Percentiles rank a stretch among this genome's conserved stretches.
phyloP scores from a whole-genome alignment of 2,329 filamentous ascomycete species.

The Phaeosphaeria sp. region DNA sequence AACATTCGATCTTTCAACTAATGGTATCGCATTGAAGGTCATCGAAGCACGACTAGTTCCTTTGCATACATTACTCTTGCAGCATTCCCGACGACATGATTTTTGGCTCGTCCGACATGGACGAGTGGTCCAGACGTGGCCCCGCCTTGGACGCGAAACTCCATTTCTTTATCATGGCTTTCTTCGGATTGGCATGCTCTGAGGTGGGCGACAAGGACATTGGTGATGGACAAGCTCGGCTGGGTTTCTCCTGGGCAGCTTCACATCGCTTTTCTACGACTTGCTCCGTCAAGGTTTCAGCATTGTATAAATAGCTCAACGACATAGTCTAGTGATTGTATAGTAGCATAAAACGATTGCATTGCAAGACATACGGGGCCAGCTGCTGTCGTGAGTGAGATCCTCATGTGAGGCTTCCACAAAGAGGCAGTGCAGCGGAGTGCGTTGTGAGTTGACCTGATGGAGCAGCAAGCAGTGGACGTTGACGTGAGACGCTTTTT shows the following conservation, averaged over 20 bases:
- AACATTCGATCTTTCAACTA: not conserved
- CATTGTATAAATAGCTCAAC: conserved; percentile 15
- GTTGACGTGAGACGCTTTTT: not conserved
- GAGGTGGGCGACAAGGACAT: conserved; percentile 5
- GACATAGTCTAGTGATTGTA: conserved; percentile 10
- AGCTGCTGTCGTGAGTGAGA: not conserved
- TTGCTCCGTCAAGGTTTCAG: conserved; percentile 10
- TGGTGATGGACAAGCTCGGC: not conserved
- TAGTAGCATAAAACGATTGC: conserved; percentile 6
- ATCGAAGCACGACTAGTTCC: not conserved
- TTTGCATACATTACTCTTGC: conserved; percentile 1
- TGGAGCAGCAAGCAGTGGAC: no score
- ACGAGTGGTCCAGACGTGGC: not conserved
- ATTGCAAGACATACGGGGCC: not conserved
- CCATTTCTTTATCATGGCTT: not conserved
- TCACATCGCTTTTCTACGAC: conserved; percentile 1
- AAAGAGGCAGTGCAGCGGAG: not conserved
- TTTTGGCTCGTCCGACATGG: not conserved
- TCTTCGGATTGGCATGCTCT: conserved; percentile 8
- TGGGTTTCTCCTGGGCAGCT: not conserved
- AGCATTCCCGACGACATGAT: not conserved
- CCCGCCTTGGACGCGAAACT: not conserved
- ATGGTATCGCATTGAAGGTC: not conserved
- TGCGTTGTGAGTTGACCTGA: not conserved
- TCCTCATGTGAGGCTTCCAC: not conserved